Percentiles rank a stretch among this genome's conserved stretches.
Evolutionary conservation across 139 green algal genomes (phyloP).

Genomic region (Closterium sp.): DNA sequence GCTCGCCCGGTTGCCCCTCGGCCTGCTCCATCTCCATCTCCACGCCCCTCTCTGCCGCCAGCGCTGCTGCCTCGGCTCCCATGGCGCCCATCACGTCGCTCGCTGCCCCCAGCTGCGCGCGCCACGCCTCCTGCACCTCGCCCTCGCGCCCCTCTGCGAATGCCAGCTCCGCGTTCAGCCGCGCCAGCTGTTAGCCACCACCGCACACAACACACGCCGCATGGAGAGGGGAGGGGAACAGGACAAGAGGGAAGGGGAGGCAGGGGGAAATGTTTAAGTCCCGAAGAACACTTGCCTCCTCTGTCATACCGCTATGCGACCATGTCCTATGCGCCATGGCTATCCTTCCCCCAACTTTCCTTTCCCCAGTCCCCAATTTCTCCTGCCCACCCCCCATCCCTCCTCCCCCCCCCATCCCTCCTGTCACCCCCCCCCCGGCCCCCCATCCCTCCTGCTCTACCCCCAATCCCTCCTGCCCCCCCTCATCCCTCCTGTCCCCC

Average conservation of each 20-base stretch:
- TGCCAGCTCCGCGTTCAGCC: slow-evolving; percentile 4
- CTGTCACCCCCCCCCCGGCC: too few species aligned
- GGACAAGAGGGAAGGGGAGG: background rate
- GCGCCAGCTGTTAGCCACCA: too few species aligned
- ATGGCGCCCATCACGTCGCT: slow-evolving; percentile 4
- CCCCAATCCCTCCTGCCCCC: too few species aligned
- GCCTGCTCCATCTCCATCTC: slow-evolving; percentile 3
- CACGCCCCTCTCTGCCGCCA: background rate
- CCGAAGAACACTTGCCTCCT: background rate
- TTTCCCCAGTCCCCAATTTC: too few species aligned
- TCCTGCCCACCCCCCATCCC: too few species aligned
- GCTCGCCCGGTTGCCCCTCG: background rate
- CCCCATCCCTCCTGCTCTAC: background rate
- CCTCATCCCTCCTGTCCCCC: too few species aligned
- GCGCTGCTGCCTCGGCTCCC: background rate
- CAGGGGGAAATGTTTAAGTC: background rate
- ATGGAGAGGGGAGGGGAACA: background rate
- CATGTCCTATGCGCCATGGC: background rate
- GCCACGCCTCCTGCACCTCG: background rate
- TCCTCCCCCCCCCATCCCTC: too few species aligned
- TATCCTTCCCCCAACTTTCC: background rate
- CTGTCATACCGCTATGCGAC: background rate
- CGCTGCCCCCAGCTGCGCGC: background rate
- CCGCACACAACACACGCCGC: too few species aligned
- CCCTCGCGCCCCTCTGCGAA: background rate